A percentile compares a stretch with the other conserved stretches of the same genome.
Evolutionary conservation across 768 basidiomycete species (phyloP).

Genomic region (Naematelia encephala): DNA sequence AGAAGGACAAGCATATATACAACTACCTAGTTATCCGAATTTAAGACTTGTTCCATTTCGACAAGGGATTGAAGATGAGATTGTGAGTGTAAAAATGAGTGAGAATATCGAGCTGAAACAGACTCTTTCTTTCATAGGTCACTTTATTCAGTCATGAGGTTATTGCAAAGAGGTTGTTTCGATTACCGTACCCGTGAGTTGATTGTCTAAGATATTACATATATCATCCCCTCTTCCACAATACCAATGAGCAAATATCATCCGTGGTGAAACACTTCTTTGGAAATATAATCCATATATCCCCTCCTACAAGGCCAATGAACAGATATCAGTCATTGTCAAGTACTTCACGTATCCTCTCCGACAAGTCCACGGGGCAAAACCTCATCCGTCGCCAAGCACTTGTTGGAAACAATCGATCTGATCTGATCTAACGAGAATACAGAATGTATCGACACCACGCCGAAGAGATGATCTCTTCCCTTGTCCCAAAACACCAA

Average conservation of each 20-base stretch:
- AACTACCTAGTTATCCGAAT: conserved; percentile 10
- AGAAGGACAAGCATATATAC: conserved; percentile 11
- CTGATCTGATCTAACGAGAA: background rate
- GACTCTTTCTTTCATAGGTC: conserved; percentile 4
- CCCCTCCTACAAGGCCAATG: too few species aligned
- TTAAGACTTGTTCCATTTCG: conserved; percentile 9
- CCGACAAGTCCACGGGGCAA: too few species aligned
- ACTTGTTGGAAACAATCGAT: too few species aligned
- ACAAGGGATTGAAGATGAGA: conserved; percentile 10
- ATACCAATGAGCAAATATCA: too few species aligned
- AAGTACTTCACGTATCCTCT: too few species aligned
- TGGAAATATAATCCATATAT: too few species aligned
- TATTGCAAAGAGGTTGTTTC: conserved; percentile 11
- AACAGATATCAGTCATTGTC: too few species aligned
- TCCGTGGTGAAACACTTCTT: too few species aligned
- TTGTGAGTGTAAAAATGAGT: conserved; percentile 12
- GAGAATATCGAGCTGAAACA: background rate
- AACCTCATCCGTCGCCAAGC: too few species aligned
- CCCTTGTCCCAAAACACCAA: background rate
- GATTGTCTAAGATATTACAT: too few species aligned
- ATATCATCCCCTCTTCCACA: too few species aligned
- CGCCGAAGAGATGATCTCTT: conserved; percentile 5
- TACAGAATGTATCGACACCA: conserved; percentile 4
- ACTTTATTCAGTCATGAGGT: conserved; percentile 11
- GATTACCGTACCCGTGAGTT: conserved; percentile 19